Evolutionary conservation across 169 alveolate species (phyloP), one percentile per base, ranked within the genome.

Genomic region (Eimeria zaria): DNA sequence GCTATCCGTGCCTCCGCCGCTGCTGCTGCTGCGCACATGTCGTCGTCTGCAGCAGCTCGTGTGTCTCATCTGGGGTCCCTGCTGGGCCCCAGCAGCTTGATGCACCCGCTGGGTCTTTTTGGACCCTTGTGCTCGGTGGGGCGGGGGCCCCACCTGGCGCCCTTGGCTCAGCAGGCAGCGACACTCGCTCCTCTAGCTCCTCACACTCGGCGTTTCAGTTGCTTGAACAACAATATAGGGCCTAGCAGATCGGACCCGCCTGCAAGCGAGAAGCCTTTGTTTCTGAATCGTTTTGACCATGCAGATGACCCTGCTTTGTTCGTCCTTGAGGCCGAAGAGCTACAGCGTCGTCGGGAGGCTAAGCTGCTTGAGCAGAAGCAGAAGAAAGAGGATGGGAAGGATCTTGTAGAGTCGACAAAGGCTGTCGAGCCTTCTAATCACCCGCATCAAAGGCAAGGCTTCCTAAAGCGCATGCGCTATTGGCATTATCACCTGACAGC

Each of bases 401-500:
- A 33, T 16, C 98, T 96, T 76, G 95, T 92, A n/a, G 95, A 97
- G 24, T 98, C 97, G 30, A 95, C 97, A 60, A 98, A 98, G 36
- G 97, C 97, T 76, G 98, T 98, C 46, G 85, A 95, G 73, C 97
- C 97, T 22, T 97, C 98, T 58, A 97, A 98, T 96, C 98, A 97
- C 71, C 99, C 98, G 67, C 98, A 98, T 33, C 98, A 97, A 84
- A 89, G 95, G 91, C 96, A 97, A 74, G 98, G 98, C 36, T 96
- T 95, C 89, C 64, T 96, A 33, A 98, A 97, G 48, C 96, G 98
- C 71, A 96, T 98, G 24, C 96, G 98, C 24, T 98, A 98, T 93
- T 98, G 98, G 48, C 99, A 98, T 89, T 98, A 98, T 91, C 98
- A 97, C 69, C 97, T 97, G 95, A 98, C 98, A n/a, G 97, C 98